Conservation (phyloP, 1,284 basidiomycete species). For the Neonothopanus nambi region DNA sequence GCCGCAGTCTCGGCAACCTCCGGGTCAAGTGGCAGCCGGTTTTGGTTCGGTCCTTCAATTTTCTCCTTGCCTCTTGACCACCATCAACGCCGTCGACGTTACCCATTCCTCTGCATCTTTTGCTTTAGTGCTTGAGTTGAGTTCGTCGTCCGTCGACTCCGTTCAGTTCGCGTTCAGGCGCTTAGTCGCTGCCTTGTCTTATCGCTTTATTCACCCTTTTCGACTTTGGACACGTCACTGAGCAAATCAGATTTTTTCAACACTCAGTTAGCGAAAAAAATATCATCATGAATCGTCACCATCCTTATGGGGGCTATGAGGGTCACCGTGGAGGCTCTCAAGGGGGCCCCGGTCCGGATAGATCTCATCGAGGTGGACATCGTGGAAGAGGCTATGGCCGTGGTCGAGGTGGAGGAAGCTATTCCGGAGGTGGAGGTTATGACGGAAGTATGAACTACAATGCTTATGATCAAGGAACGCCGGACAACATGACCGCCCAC, state of each 20-base stretch:
- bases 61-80: conserved; percentile 22
- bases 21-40: not conserved
- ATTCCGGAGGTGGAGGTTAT: conserved; percentile 53
- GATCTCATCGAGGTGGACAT: conserved; percentile 61
- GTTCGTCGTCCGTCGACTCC: conserved; percentile 16
- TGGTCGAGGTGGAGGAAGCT: conserved; percentile 54
- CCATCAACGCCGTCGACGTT: conserved; percentile 23
- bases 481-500: conserved; percentile 61
- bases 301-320: conserved; percentile 81
- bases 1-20: conserved; percentile 15
- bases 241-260: conserved; percentile 17
- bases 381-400: conserved; percentile 68
- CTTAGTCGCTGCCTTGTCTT: not conserved
- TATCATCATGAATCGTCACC: conserved; percentile 48
- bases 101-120: not conserved
- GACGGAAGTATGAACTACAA: conserved; percentile 47
- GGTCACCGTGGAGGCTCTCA: conserved; percentile 64
- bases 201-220: not conserved
- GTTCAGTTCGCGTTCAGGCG: conserved; percentile 4
- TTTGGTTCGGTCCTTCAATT: conserved; percentile 6
- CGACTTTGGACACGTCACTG: conserved; percentile 17
- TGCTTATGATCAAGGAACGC: conserved; percentile 64
- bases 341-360: conserved; percentile 68
- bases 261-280: conserved; percentile 16
- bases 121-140: conserved; percentile 21